Conservation (phyloP, 768 basidiomycete species). For the Holtermannia corniformis region DNA sequence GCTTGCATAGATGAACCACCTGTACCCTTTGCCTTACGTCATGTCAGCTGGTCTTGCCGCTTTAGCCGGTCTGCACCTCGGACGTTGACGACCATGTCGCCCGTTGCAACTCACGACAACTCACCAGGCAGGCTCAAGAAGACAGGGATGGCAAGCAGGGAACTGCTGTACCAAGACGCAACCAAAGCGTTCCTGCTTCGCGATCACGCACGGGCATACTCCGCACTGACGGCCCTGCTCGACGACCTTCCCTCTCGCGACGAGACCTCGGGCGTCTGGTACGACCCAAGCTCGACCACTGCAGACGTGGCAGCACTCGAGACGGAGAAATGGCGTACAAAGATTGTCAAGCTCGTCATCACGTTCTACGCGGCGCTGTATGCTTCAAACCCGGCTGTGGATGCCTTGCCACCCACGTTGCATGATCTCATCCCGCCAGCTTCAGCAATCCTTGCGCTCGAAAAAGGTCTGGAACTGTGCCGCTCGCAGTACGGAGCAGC, state of each 20-base stretch:
- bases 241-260: background rate
- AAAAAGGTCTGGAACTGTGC: conserved; percentile 6
- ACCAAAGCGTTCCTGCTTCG: conserved; percentile 31
- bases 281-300: conserved; percentile 4
- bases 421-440: conserved; percentile 8
- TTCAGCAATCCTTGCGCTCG: conserved; percentile 10
- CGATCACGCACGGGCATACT: conserved; percentile 25
- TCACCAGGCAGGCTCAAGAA: background rate
- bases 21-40: too few species aligned
- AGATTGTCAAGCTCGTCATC: conserved; percentile 26
- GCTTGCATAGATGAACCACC: too few species aligned
- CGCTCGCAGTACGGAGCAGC: background rate
- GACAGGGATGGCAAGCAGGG: background rate
- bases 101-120: background rate
- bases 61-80: background rate
- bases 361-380: conserved; percentile 22
- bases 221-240: conserved; percentile 6
- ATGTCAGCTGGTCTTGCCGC: too few species aligned
- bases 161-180: conserved; percentile 30
- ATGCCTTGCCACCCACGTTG: conserved; percentile 7
- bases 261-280: conserved; percentile 6
- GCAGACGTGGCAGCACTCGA: background rate
- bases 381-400: conserved; percentile 18
- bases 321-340: conserved; percentile 20
- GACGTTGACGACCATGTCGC: background rate